Evolutionary conservation across 202 grass and related monocot genomes (phyloP), one percentile per base, ranked within the genome.

Genomic region (Setaria italica): DNA sequence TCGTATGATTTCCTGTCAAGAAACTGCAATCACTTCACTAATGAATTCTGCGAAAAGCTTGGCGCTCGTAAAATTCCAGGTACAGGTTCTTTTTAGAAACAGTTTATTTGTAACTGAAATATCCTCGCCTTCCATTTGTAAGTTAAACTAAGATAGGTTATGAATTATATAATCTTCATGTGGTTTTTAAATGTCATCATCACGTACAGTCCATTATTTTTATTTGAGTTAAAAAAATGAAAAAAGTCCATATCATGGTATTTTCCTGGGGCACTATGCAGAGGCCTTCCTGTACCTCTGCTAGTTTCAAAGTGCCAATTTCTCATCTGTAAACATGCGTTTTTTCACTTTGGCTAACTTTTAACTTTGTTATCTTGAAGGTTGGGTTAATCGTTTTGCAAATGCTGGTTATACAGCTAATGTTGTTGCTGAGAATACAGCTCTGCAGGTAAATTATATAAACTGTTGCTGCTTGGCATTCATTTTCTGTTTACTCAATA

Each of bases 371-470:
- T 50, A 72, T 29, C 1, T 50, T 50, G 37, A 81, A 94, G 94
- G 94, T 57, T 97, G 92, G 94, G 88, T 97, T 62, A 97, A 94
- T 81, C 88, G 94, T 50, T 97, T 94, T 86, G 92, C 94, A 46
- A 94, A 97, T 84, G 84, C 88, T 30, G 90, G 84, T 74, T 84
- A 97, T 84, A 92, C 88, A 71, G 88, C 86, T 67, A 87, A 89
- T 65, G 90, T 89, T 55, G 84, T 90, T 86, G 92, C 90, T 62
- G 92, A 70, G 73, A 97, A 85, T 76, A 91, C 92, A 74, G 88
- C 88, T 70, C 77, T 85, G 75, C 87, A 84, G 88, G 94, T 92
- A 48, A 14, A 30, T 64, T 33, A 13, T 2, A 7, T 7, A 46
- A 66, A 80, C 20, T 16, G 17, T 43, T 60, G 3, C 17, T 68